Percentiles rank a stretch among this genome's conserved stretches.
These are phyloP conservation scores for Lumnitzera littorea DNA, from an alignment of 345 rosid genomes.

Conservation along the genomic window DNA sequence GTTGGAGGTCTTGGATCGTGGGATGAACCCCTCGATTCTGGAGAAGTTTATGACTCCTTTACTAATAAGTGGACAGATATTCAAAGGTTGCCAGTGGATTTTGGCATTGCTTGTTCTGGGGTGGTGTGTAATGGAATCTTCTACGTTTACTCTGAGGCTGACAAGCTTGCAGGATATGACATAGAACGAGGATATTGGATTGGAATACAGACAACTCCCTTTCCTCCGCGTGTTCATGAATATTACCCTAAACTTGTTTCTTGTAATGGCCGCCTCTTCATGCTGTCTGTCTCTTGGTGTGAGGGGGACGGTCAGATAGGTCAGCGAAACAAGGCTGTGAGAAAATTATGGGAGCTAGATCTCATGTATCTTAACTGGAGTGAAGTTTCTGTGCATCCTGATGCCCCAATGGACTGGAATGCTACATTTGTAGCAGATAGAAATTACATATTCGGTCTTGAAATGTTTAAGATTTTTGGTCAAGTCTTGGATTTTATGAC, in stretches of 20 bases:
- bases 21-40: constrained; percentile 91
- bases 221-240: constrained; percentile 87
- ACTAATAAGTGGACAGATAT: constrained; percentile 87
- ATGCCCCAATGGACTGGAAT: constrained; percentile 99
- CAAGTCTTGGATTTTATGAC: constrained; percentile 85
- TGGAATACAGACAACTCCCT: constrained; percentile 64
- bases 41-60: constrained; percentile 77
- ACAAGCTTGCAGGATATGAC: constrained; percentile 87
- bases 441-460: constrained; percentile 69
- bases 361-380: constrained; percentile 75
- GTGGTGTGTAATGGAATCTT: constrained; percentile 75
- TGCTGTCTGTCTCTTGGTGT: constrained; percentile 98
- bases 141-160: constrained; percentile 81
- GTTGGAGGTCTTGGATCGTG: constrained; percentile 80
- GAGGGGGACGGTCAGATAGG: constrained; percentile 97
- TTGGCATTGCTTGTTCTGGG: constrained; percentile 69
- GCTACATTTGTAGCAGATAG: constrained; percentile 77
- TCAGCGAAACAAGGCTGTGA: constrained; percentile 87
- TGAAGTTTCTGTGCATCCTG: constrained; percentile 85
- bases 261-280: constrained; percentile 55
- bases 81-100: constrained; percentile 67
- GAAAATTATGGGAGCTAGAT: constrained; percentile 95
- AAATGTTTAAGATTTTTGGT: constrained; percentile 97
- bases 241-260: constrained; percentile 91
- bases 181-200: constrained; percentile 92